Percentiles rank a stretch among this genome's conserved stretches.
Conservation (phyloP, 192 early-diverging fungal genomes). For the Dispira simplex region DNA sequence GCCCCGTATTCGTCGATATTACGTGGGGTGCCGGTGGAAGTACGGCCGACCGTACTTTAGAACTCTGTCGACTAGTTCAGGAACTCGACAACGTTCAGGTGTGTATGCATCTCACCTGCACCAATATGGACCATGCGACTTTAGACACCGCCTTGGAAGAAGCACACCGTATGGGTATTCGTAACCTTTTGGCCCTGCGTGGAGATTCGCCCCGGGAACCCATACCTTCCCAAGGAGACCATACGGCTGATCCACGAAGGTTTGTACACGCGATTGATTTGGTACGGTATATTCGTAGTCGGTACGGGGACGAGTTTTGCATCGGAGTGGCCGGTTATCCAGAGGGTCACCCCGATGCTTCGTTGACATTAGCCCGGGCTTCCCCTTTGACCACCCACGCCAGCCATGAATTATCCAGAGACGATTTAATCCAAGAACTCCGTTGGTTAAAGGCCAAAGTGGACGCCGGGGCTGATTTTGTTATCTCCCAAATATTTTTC, state of each 20-base stretch:
- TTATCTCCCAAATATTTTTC: constrained; percentile 93
- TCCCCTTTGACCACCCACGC: background rate
- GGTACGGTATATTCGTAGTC: constrained; percentile 71
- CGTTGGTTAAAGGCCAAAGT: constrained; percentile 69
- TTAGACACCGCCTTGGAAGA: constrained; percentile 69
- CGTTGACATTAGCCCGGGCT: constrained; percentile 9
- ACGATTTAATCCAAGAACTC: constrained; percentile 37
- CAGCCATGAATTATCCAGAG: background rate
- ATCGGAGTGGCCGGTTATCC: constrained; percentile 94
- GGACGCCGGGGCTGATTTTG: constrained; percentile 84
- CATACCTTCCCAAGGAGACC: constrained; percentile 5
- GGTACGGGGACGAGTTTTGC: constrained; percentile 88
- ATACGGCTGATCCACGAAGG: constrained; percentile 19
- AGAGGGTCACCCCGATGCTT: constrained; percentile 56
- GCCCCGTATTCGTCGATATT: constrained; percentile 90
- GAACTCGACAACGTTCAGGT: constrained; percentile 83
- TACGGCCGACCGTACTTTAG: constrained; percentile 74
- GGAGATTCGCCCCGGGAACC: constrained; percentile 84
- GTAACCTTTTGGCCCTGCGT: constrained; percentile 89
- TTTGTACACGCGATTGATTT: constrained; percentile 78
- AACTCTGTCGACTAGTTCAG: constrained; percentile 76
- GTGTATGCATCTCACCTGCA: constrained; percentile 95
- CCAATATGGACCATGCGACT: constrained; percentile 85
- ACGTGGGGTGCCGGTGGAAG: constrained; percentile 96
- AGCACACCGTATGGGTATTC: constrained; percentile 75